These are phyloP conservation scores for Cystofilobasidium macerans DNA, from an alignment of 768 basidiomycete species.

Conservation along the genomic window DNA sequence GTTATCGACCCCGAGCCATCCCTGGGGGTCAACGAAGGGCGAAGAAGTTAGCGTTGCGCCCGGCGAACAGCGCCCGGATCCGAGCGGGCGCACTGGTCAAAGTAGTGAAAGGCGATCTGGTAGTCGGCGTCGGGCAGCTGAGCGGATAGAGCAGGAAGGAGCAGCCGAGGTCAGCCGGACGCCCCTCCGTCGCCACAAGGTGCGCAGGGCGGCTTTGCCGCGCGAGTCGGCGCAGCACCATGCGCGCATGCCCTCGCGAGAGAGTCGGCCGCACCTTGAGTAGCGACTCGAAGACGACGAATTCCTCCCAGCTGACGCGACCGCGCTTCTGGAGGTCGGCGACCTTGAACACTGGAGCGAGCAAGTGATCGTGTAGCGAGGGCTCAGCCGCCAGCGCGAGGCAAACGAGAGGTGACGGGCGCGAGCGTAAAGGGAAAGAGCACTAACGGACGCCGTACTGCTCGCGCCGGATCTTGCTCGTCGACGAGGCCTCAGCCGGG, in stretches of 20 bases:
- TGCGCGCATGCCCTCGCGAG: neutral
- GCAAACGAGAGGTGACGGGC: neutral
- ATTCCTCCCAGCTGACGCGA: conserved; percentile 70
- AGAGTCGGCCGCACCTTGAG: conserved; percentile 14
- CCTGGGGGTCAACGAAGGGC: conserved; percentile 41
- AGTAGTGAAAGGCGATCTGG: conserved; percentile 91
- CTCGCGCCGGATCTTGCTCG: conserved; percentile 65
- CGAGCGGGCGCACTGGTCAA: conserved; percentile 65
- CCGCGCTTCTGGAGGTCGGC: conserved; percentile 35
- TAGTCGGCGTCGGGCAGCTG: conserved; percentile 84
- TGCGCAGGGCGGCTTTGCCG: neutral
- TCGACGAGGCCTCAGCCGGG: conserved; percentile 60
- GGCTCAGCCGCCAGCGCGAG: neutral
- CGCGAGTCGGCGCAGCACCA: neutral
- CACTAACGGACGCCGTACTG: conserved; percentile 70
- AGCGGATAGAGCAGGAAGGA: neutral
- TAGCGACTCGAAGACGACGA: conserved; percentile 78
- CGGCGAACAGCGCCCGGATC: too few species aligned
- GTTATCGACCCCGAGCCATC: conserved; percentile 86
- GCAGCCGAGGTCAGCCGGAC: neutral
- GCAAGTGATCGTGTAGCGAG: neutral
- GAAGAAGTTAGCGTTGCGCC: neutral
- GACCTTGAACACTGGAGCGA: conserved; percentile 35
- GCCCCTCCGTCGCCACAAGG: neutral
- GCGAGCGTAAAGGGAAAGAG: neutral